Evolutionary conservation across 371 early-diverging fungal genomes (phyloP), one percentile per base, ranked within the genome.

Genomic region (Mucor velutinosus): DNA sequence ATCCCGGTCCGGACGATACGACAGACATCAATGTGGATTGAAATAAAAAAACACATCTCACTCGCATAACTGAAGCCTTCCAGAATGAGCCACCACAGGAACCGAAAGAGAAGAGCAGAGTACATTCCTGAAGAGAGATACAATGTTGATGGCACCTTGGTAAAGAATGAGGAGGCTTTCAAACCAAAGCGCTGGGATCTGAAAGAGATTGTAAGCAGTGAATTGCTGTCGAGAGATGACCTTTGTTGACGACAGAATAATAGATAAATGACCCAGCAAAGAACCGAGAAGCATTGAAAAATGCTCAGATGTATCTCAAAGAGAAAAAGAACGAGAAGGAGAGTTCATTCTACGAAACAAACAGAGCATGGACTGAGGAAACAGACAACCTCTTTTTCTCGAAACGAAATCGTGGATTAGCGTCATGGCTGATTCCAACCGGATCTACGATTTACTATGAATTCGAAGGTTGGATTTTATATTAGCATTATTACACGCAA

Each of bases 381-480:
- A 72, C 70, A 19, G 84, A 84, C 56, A 76, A 80, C 19, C 53
- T 84, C 1, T 84, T 84, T 59, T 84, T 84, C 64, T 81, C 80
- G 1, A 53, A 67, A 23, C 68, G 72, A 63, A 65, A 73, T 14
- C 69, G 71, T 23, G 84, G 84, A 2, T 58, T 84, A 2, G 84
- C 66, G 7, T 70, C 82, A 12, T 79, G 79, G 76, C 55, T 73
- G 56, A 65, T 82, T 7, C 79, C 80, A 3, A 66, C 69, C 19
- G 81, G 82, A 17, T 80, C 85, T 21, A 75, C 82, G 1, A 76
- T 76, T 21, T 84, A 84, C 63, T 79, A 76, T 56, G 81, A 84
- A 56, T 84, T 84, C 67, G 82, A 84, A 77, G 77, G 83, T 81
- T 62, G 19, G 41, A 30, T n/a, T 47, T 12, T 53, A 79, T 80